A percentile compares a stretch with the other conserved stretches of the same genome.
Conservation (phyloP, 1,284 basidiomycete species). For the Moniliella sp. region DNA sequence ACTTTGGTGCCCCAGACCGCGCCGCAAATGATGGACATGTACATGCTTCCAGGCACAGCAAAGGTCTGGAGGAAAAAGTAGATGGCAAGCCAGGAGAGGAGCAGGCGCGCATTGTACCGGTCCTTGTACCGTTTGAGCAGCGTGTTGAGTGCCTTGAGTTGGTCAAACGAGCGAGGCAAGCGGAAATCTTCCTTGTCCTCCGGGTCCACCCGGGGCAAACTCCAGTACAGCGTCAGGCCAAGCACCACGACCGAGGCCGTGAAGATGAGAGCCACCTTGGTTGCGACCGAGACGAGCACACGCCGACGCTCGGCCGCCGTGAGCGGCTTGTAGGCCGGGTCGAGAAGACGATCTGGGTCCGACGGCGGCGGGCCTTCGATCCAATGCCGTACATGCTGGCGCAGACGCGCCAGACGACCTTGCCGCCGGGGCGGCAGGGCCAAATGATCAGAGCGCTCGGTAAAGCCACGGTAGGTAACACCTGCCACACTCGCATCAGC, state of each 20-base stretch:
- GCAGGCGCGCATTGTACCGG: conserved; percentile 29
- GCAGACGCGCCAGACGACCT: no score
- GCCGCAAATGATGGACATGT: conserved; percentile 82
- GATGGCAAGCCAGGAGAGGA: conserved; percentile 38
- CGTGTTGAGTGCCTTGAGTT: conserved; percentile 30
- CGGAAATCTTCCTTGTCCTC: conserved; percentile 19
- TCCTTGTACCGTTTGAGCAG: conserved; percentile 35
- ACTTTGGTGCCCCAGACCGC: conserved; percentile 81
- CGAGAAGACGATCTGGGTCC: no score
- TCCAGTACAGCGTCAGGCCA: conserved; percentile 11
- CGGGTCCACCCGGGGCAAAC: conserved; percentile 14
- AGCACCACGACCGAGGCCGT: conserved; percentile 11
- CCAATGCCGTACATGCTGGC: no score
- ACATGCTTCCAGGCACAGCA: conserved; percentile 90
- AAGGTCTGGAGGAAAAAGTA: conserved; percentile 90
- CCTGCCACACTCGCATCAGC: no score
- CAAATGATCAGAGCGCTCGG: no score
- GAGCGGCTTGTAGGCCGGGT: no score
- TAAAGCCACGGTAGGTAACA: no score
- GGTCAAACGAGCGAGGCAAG: conserved; percentile 34
- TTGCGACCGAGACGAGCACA: no score
- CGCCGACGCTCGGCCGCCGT: no score
- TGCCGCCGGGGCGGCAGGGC: no score
- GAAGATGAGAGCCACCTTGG: no score
- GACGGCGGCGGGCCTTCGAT: no score